Base-by-base conservation (phyloP, 228 moss, liverwort and hornwort genomes). In the Sphagnum fallax region DNA sequence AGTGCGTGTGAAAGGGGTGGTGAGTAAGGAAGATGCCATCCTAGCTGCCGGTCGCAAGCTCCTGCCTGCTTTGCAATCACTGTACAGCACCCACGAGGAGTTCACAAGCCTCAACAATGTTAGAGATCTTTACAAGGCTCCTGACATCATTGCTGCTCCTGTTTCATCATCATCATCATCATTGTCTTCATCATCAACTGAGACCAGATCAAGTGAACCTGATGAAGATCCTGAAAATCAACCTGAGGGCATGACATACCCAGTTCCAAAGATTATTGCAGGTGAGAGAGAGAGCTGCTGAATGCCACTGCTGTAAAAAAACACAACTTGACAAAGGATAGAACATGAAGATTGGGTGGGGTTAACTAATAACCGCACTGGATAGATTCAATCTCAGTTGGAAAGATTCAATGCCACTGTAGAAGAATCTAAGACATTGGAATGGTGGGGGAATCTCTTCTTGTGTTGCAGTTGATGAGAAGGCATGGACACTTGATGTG, bases 401-500 rank as follows among this genome's bases (percentile, higher is more conserved):
- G 32, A 32, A 32, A 32, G 32, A 32, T 32, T 32, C 32, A 32
- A 32, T 32, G 32, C 32, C 32, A 32, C 32, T 32, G 2, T 32
- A 32, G 32, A 32, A 32, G 32, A 32, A 32, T 32, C 32, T 32
- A 32, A 32, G 32, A 32, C 32, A 32, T 32, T 32, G 2, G 2
- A 32, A 32, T 32, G 32, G 32, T 32, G 32, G 32, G 32, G 32
- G 32, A 32, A 32, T 32, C 32, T 32, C 32, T 32, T 32, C 32
- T 32, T 32, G 5, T 65, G 16, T 12, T 70, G 74, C 78, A 92
- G 92, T 70, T 51, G 76, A 84, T 61, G 77, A 83, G 60, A 70
- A 70, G 58, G 82, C 83, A 13, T 92, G 88, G 90, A 59, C 47
- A 5, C 79, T 78, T 48, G 88, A 91, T 65, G 86, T 83, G 51